Conservation (phyloP, 2,329 filamentous ascomycete genomes). For the Cytospora mali region DNA sequence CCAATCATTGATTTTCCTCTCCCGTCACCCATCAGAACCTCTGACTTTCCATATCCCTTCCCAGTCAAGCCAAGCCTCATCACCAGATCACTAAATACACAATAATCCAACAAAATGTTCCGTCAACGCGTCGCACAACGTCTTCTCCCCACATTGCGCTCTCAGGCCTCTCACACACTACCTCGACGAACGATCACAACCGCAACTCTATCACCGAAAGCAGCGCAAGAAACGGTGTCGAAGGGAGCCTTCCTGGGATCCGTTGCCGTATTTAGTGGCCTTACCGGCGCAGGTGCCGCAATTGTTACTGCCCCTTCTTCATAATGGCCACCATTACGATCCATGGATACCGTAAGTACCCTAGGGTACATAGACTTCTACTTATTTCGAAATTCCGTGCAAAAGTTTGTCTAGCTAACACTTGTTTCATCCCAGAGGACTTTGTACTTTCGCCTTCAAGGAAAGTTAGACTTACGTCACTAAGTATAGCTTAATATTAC, state of each 20-base stretch:
- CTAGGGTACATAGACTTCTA: too few relatives aligned
- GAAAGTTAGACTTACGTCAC: too few relatives aligned
- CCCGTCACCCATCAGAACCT: too few relatives aligned
- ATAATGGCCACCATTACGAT: background rate
- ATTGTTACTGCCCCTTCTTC: constrained; percentile 4
- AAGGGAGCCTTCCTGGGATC: constrained; percentile 4
- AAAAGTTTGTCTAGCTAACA: background rate
- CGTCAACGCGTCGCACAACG: constrained; percentile 14
- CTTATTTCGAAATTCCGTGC: too few relatives aligned
- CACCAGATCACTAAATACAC: background rate
- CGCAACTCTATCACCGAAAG: background rate
- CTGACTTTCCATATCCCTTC: too few relatives aligned
- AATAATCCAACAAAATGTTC: constrained; percentile 10
- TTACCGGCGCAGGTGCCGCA: constrained; percentile 1
- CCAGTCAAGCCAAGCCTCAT: too few relatives aligned
- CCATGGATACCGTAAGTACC: background rate
- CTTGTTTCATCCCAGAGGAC: background rate
- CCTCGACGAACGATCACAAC: constrained; percentile 9
- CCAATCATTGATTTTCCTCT: too few relatives aligned
- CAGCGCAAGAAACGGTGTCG: background rate
- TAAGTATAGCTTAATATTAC: too few relatives aligned
- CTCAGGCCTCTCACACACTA: background rate
- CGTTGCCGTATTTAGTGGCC: constrained; percentile 9
- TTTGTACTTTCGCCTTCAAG: too few relatives aligned
- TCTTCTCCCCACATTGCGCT: constrained; percentile 11